A percentile compares a stretch with the other conserved stretches of the same genome.
Conservation (phyloP, 139 green algal genomes). For the Trebouxia sp. region DNA sequence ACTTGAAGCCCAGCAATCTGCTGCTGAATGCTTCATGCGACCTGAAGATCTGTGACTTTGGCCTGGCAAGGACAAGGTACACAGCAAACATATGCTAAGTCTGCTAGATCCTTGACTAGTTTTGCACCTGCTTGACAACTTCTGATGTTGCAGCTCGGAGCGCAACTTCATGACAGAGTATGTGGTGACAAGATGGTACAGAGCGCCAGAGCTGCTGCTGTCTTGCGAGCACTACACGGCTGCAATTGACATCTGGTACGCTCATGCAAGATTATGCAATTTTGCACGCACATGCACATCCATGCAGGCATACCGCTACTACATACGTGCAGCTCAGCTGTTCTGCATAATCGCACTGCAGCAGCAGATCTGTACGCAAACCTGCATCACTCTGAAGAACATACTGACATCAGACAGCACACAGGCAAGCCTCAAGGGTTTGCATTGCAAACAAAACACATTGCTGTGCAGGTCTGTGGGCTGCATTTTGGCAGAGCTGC, state of each 20-base stretch:
- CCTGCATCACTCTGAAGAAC: no score
- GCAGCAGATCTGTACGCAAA: neutral
- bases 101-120: no score
- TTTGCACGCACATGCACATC: no score
- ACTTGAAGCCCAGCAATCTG: conserved; percentile 98
- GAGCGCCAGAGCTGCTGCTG: conserved; percentile 92
- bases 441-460: neutral
- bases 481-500: conserved; percentile 94
- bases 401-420: neutral
- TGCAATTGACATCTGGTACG: conserved; percentile 74
- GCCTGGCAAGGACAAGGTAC: conserved; percentile 83
- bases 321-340: no score
- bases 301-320: no score
- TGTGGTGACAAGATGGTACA: conserved; percentile 96
- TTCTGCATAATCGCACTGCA: neutral
- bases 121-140: neutral
- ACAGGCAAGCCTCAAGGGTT: neutral
- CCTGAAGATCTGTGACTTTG: conserved; percentile 99
- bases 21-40: conserved; percentile 97
- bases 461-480: conserved; percentile 65
- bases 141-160: conserved; percentile 63
- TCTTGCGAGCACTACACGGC: conserved; percentile 84
- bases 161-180: conserved; percentile 96
- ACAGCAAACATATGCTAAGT: no score
- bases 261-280: neutral